phyloP scores from a whole-genome alignment of 306 rosid genomes.

The Fragaria ananassa region DNA sequence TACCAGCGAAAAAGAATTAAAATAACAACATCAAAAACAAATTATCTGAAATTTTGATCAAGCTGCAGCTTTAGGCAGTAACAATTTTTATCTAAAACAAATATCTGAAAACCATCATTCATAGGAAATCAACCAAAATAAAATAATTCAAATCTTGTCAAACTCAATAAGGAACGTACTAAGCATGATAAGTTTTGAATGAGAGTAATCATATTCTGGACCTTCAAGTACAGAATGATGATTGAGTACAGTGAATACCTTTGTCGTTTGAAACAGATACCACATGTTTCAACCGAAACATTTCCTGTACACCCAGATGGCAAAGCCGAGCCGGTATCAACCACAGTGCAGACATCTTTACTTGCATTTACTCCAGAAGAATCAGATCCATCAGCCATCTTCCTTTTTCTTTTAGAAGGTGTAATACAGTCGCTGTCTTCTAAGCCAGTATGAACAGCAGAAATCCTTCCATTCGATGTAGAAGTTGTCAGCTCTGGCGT shows the following conservation, averaged over 20 bases:
- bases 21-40: not conserved
- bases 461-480: constrained; percentile 17
- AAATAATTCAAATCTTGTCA: not conserved
- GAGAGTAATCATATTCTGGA: not conserved
- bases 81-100: not conserved
- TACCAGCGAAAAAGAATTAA: not conserved
- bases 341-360: constrained; percentile 33
- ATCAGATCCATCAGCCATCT: constrained; percentile 36
- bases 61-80: not conserved
- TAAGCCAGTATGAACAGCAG: constrained; percentile 19
- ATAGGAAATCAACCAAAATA: not conserved
- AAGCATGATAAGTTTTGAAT: not conserved
- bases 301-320: constrained; percentile 20
- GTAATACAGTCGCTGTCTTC: constrained; percentile 29
- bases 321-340: constrained; percentile 27
- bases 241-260: constrained; percentile 42
- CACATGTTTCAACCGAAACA: constrained; percentile 27
- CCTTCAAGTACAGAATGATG: constrained; percentile 3
- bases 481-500: constrained; percentile 26
- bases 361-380: constrained; percentile 28
- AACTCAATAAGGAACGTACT: not conserved
- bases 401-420: constrained; percentile 54
- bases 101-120: not conserved
- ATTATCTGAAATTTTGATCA: not conserved
- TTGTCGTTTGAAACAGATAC: constrained; percentile 40